Percentiles rank a stretch among this genome's conserved stretches.
phyloP scores from a whole-genome alignment of 306 rosid genomes.

The Delonix regia region DNA sequence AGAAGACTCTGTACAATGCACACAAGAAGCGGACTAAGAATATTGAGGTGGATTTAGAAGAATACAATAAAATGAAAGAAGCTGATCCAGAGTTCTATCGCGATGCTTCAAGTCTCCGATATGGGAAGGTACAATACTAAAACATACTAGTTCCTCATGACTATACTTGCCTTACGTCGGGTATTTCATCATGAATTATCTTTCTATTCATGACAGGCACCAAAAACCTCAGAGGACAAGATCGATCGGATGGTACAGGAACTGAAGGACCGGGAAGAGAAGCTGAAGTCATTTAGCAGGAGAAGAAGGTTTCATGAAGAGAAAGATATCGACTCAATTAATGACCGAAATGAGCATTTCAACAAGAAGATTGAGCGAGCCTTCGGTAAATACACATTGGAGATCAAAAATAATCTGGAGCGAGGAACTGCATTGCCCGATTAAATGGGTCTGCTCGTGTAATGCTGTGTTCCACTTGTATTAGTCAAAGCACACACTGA shows the following conservation, averaged over 20 bases:
- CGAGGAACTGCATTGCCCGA: conserved; percentile 98
- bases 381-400: conserved; percentile 94
- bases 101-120: conserved; percentile 95
- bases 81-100: conserved; percentile 98
- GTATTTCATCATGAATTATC: conserved; percentile 16
- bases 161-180: conserved; percentile 2
- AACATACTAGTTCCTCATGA: conserved; percentile 19
- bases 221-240: conserved; percentile 81
- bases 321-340: conserved; percentile 96
- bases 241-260: conserved; percentile 94
- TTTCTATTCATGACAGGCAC: conserved; percentile 58
- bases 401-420: conserved; percentile 97
- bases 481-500: background rate
- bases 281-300: conserved; percentile 82
- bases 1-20: conserved; percentile 84
- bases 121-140: conserved; percentile 75
- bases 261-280: conserved; percentile 81
- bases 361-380: conserved; percentile 99
- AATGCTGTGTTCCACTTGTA: background rate
- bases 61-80: conserved; percentile 91
- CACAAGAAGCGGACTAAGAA: conserved; percentile 88
- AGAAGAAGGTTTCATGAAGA: conserved; percentile 90
- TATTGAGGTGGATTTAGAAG: conserved; percentile 71
- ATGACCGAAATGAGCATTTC: conserved; percentile 96
- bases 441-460: conserved; percentile 46